Base-by-base conservation (phyloP, 148 eudicot genomes). In the Beta vulgaris region DNA sequence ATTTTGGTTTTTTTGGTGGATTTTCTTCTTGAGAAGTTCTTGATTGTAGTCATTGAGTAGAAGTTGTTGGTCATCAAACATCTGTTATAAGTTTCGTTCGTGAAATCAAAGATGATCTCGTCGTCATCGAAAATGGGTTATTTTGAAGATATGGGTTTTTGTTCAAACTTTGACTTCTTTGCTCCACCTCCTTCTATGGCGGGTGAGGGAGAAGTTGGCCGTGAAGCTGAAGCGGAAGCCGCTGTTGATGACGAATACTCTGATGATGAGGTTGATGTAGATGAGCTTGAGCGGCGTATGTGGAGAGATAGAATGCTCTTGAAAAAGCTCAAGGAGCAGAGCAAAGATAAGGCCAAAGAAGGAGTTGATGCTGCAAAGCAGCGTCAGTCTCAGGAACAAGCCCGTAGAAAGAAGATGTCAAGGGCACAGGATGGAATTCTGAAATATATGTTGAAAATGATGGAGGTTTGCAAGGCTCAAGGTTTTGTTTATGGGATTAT, bases 401-500 rank as follows among this genome's bases (percentile, higher is more conserved):
- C 88, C 19, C 79, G 88, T 11, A 77, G 88, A 69, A 85, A 85
- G 80, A 85, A 85, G 74, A 85, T 85, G 88, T 85, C 88, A 0
- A 54, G 88, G 15, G 88, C 88, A 1, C 88, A 85, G 62, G 88
- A 85, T 14, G 85, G 85, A 13, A 85, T 85, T 74, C 78, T 85
- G 7, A 85, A 80, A 68, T 86, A 87, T 62, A 87, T 87, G 91
- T 53, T 87, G 57, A 87, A 87, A 40, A 85, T 87, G 88, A 87
- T 85, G 85, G 91, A 87, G 57, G 91, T 85, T 6, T 87, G 91
- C 23, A 85, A 87, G 72, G 91, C 88, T 32, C 88, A 85, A 67
- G 91, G 91, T 9, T 87, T 87, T 63, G 91, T 87, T 43, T 87
- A 87, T 42, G 91, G 91, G 68, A 87, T 87, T 37, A 83, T 87